phyloP scores from a whole-genome alignment of 2,329 filamentous ascomycete species.

The Microsporum ferrugineum region DNA sequence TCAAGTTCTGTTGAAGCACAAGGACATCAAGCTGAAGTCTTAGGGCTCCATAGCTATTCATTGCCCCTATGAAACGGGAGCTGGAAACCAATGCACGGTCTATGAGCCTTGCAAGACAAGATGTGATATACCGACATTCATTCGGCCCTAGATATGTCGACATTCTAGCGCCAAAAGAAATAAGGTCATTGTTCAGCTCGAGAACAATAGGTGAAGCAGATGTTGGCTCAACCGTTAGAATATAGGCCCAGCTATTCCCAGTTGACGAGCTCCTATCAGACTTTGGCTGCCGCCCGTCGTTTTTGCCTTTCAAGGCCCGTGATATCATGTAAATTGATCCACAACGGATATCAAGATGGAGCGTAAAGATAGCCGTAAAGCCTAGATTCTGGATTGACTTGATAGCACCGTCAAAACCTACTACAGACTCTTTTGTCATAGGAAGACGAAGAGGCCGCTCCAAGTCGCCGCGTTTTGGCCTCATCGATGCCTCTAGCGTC shows the following conservation, averaged over 20 bases:
- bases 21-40: conserved; percentile 88
- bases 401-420: conserved; percentile 77
- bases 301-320: conserved; percentile 48
- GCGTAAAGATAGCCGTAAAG: conserved; percentile 63
- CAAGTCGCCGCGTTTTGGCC: conserved; percentile 42
- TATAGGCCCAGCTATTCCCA: conserved; percentile 53
- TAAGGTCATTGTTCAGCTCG: conserved; percentile 69
- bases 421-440: conserved; percentile 74
- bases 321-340: conserved; percentile 71
- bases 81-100: conserved; percentile 68
- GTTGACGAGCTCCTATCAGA: conserved; percentile 29
- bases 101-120: conserved; percentile 64
- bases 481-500: conserved; percentile 63
- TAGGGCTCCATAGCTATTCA: conserved; percentile 75
- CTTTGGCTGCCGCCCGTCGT: conserved; percentile 26
- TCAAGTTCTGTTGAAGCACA: conserved; percentile 91
- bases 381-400: conserved; percentile 73
- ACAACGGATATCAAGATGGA: conserved; percentile 81
- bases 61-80: conserved; percentile 58
- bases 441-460: conserved; percentile 67
- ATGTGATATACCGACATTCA: conserved; percentile 65
- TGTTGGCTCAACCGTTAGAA: conserved; percentile 32
- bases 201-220: conserved; percentile 55
- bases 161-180: conserved; percentile 77
- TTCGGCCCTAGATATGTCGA: conserved; percentile 57